Conservation (phyloP, 2,329 filamentous ascomycete genomes). For the Alternaria angustiovoidea region DNA sequence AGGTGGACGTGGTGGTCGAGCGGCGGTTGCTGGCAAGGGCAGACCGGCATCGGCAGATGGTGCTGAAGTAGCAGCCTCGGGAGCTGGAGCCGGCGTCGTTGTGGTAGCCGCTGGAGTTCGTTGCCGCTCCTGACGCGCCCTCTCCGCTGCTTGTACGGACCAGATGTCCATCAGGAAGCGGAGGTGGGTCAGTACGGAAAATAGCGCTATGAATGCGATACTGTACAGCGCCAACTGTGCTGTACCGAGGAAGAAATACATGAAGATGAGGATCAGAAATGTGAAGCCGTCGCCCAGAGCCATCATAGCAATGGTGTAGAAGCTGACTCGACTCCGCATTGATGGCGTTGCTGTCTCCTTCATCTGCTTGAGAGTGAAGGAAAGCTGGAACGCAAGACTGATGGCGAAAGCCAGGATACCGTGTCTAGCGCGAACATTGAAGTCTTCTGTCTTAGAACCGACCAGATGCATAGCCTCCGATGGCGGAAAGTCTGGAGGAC, state of each 20-base stretch:
- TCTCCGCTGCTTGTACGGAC: constrained; percentile 66
- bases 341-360: constrained; percentile 71
- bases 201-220: constrained; percentile 66
- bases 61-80: constrained; percentile 28
- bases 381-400: constrained; percentile 62
- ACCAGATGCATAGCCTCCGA: constrained; percentile 61
- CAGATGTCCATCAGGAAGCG: constrained; percentile 73
- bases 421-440: constrained; percentile 60
- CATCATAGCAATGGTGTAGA: constrained; percentile 69
- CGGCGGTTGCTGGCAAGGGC: constrained; percentile 62
- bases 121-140: constrained; percentile 55
- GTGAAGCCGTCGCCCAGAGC: constrained; percentile 68
- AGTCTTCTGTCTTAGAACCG: constrained; percentile 66
- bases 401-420: constrained; percentile 62
- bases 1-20: constrained; percentile 53
- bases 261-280: constrained; percentile 63
- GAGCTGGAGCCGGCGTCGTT: constrained; percentile 25
- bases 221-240: constrained; percentile 65
- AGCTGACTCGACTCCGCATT: constrained; percentile 69
- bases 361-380: constrained; percentile 67
- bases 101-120: constrained; percentile 43
- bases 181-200: constrained; percentile 69
- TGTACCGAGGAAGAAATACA: constrained; percentile 60
- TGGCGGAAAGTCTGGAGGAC: constrained; percentile 62
- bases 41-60: constrained; percentile 45